phyloP scores from a whole-genome alignment of 2,329 filamentous ascomycete genomes.

The Alternaria rosae region DNA sequence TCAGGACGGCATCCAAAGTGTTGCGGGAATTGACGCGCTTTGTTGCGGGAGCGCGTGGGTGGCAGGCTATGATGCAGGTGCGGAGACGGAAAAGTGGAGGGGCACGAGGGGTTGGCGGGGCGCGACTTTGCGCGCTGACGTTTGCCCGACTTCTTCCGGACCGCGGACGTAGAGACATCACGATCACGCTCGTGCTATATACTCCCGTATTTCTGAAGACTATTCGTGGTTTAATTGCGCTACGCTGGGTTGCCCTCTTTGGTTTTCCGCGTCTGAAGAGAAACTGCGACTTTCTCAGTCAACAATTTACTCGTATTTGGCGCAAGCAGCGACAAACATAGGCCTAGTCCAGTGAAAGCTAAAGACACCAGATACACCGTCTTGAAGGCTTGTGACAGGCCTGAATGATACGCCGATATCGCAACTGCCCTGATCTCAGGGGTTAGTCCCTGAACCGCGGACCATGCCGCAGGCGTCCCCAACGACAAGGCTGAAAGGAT shows the following conservation, averaged over 20 bases:
- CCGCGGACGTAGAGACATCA: slow-evolving; percentile 29
- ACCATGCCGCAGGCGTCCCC: neutral
- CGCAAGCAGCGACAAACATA: neutral
- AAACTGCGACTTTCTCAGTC: neutral
- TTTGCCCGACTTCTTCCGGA: slow-evolving; percentile 37
- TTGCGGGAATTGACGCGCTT: slow-evolving; percentile 27
- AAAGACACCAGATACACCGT: neutral
- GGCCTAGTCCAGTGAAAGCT: slow-evolving; percentile 1
- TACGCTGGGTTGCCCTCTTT: neutral
- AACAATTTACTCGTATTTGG: slow-evolving; percentile 1
- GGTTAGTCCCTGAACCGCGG: neutral
- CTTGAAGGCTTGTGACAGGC: slow-evolving; percentile 1
- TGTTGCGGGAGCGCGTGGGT: slow-evolving; percentile 29
- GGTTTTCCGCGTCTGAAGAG: neutral
- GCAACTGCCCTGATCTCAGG: neutral
- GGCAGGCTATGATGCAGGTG: slow-evolving; percentile 27
- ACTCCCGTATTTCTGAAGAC: neutral
- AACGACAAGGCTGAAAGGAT: neutral
- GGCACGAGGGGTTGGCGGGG: slow-evolving; percentile 29
- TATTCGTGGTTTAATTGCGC: neutral
- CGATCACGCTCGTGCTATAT: slow-evolving; percentile 1
- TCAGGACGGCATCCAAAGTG: neutral
- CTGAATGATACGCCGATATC: neutral
- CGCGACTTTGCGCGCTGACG: slow-evolving; percentile 6
- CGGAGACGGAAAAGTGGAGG: slow-evolving; percentile 29